These are phyloP conservation scores for Piper longum DNA, from an alignment of 164 flowering plant genomes.

Conservation along the genomic window DNA sequence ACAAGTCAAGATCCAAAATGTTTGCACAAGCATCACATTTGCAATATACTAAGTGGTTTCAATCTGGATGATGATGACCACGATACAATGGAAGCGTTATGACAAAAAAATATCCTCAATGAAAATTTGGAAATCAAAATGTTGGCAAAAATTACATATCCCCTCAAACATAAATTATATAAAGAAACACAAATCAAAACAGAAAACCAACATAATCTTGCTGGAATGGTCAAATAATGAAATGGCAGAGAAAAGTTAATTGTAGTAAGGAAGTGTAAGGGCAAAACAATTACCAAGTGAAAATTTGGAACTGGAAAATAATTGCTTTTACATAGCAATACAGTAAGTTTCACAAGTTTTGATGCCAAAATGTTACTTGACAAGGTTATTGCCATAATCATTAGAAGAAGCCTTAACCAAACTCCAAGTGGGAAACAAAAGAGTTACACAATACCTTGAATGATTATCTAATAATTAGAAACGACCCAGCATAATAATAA, in stretches of 20 bases:
- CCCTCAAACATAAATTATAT: no score
- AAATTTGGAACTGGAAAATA: background rate
- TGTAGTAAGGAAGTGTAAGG: no score
- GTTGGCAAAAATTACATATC: no score
- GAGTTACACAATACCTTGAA: background rate
- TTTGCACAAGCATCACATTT: background rate
- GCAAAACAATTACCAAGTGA: no score
- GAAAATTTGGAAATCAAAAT: no score
- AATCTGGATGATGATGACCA: background rate
- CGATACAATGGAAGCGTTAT: background rate
- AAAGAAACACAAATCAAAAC: no score
- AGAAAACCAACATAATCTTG: no score
- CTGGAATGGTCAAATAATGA: no score
- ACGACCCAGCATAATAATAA: background rate
- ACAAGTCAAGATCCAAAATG: background rate
- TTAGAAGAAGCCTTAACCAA: background rate
- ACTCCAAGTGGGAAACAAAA: background rate
- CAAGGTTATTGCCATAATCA: background rate
- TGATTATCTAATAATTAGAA: background rate
- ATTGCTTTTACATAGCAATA: background rate
- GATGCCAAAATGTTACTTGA: background rate
- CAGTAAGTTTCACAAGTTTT: background rate
- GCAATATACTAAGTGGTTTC: no score
- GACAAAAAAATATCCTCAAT: no score
- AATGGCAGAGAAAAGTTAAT: no score